A percentile compares a stretch with the other conserved stretches of the same genome.
phyloP scores from a whole-genome alignment of 208 protist species.

The Porcisia hertigi region DNA sequence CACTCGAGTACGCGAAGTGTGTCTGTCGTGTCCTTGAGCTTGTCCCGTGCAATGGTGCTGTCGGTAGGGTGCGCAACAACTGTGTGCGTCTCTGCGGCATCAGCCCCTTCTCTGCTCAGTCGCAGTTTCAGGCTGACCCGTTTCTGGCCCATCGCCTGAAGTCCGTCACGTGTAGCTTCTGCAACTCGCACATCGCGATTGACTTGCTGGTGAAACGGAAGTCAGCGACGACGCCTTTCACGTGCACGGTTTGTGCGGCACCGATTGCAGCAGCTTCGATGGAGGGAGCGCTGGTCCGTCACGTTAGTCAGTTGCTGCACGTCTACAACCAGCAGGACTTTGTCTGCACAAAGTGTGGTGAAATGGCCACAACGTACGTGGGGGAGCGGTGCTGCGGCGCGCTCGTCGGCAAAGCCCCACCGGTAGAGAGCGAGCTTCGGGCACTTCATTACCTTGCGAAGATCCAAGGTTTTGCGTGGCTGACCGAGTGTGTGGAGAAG shows the following conservation, averaged over 20 bases:
- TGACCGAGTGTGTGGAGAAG: slow-evolving; percentile 64
- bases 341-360: slow-evolving; percentile 79
- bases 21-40: slow-evolving; percentile 72
- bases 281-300: slow-evolving; percentile 80
- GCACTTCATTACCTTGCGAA: slow-evolving; percentile 66
- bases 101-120: slow-evolving; percentile 82
- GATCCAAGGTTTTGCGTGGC: slow-evolving; percentile 66
- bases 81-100: slow-evolving; percentile 86
- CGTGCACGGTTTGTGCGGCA: slow-evolving; percentile 71
- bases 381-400: slow-evolving; percentile 82
- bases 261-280: slow-evolving; percentile 61
- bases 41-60: slow-evolving; percentile 65
- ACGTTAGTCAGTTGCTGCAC: slow-evolving; percentile 64
- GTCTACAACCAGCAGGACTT: slow-evolving; percentile 82
- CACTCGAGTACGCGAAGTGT: slow-evolving; percentile 82
- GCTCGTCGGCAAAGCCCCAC: slow-evolving; percentile 60
- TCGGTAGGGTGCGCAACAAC: slow-evolving; percentile 83
- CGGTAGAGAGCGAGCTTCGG: slow-evolving; percentile 51
- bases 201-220: slow-evolving; percentile 52
- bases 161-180: slow-evolving; percentile 76
- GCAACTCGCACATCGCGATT: slow-evolving; percentile 61
- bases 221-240: slow-evolving; percentile 33
- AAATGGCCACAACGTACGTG: slow-evolving; percentile 68
- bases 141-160: slow-evolving; percentile 41
- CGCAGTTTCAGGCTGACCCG: slow-evolving; percentile 42